A percentile compares a stretch with the other conserved stretches of the same genome.
These are phyloP conservation scores for Aegilops umbellulata DNA, from an alignment of 176 grass and related monocot species.

Conservation along the genomic window DNA sequence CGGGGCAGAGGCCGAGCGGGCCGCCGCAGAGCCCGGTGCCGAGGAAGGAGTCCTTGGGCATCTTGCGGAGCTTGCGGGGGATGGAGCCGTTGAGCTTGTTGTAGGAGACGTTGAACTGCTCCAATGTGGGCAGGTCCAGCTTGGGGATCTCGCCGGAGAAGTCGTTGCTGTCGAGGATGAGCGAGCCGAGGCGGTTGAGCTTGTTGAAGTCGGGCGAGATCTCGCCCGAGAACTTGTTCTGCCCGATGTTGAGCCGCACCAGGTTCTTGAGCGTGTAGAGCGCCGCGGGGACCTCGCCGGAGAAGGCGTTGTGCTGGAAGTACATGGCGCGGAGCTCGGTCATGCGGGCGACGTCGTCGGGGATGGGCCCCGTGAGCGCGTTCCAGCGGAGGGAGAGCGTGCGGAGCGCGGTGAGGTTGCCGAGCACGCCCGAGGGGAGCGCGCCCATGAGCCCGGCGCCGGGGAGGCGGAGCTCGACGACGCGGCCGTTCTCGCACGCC, in stretches of 20 bases:
- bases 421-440: slow-evolving; percentile 62
- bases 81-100: slow-evolving; percentile 92
- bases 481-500: slow-evolving; percentile 61
- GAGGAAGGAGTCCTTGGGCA: slow-evolving; percentile 71
- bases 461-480: slow-evolving; percentile 67
- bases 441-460: slow-evolving; percentile 70
- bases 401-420: slow-evolving; percentile 78
- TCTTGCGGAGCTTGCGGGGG: slow-evolving; percentile 68
- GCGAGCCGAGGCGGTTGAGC: slow-evolving; percentile 67
- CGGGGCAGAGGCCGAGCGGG: slow-evolving; percentile 72
- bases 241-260: slow-evolving; percentile 71
- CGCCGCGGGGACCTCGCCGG: slow-evolving; percentile 64
- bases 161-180: slow-evolving; percentile 63
- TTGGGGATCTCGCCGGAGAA: slow-evolving; percentile 84
- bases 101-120: slow-evolving; percentile 95
- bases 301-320: slow-evolving; percentile 73
- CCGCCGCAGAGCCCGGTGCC: slow-evolving; percentile 72
- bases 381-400: slow-evolving; percentile 94
- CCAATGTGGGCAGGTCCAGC: slow-evolving; percentile 60
- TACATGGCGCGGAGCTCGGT: slow-evolving; percentile 85
- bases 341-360: slow-evolving; percentile 58
- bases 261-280: slow-evolving; percentile 73
- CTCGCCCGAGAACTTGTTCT: slow-evolving; percentile 72
- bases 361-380: slow-evolving; percentile 59
- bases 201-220: slow-evolving; percentile 80